These are phyloP conservation scores for Erodium texanum DNA, from an alignment of 441 rosid genomes.

Conservation along the genomic window DNA sequence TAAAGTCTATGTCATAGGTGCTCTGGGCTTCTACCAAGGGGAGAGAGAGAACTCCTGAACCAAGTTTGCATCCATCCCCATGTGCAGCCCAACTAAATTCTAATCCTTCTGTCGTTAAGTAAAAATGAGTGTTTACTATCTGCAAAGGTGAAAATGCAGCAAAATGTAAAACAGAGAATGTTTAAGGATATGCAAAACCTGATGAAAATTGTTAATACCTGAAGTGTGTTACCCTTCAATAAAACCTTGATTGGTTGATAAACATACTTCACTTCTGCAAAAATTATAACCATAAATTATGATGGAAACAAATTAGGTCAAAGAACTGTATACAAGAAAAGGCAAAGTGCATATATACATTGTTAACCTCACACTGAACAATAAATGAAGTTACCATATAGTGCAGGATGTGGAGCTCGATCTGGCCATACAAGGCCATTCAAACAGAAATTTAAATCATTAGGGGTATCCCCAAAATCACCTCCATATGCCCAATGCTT, in stretches of 20 bases:
- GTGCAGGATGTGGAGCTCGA: conserved; percentile 86
- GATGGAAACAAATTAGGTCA: conserved; percentile 19
- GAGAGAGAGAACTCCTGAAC: conserved; percentile 56
- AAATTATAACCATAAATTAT: conserved; percentile 20
- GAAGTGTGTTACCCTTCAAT: conserved; percentile 35
- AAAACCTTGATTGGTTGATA: conserved; percentile 80
- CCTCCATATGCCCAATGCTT: conserved; percentile 99
- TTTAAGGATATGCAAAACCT: conserved; percentile 16
- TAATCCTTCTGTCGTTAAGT: conserved; percentile 51
- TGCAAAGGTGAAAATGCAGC: conserved; percentile 31
- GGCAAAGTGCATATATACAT: conserved; percentile 7
- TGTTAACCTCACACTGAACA: conserved; percentile 4
- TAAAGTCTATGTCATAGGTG: conserved; percentile 51
- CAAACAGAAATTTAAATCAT: conserved; percentile 91
- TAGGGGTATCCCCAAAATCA: conserved; percentile 88
- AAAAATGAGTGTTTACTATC: conserved; percentile 65
- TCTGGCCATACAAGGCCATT: conserved; percentile 92
- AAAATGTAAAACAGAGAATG: conserved; percentile 17
- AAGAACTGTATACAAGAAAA: conserved; percentile 11
- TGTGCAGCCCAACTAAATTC: conserved; percentile 65
- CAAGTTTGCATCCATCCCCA: conserved; percentile 69
- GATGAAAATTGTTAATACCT: conserved; percentile 37
- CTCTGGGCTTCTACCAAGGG: conserved; percentile 63
- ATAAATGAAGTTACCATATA: conserved; percentile 53
- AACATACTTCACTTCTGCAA: conserved; percentile 79